Conservation (phyloP, 305 asterid species). For the Rubia balearica region DNA sequence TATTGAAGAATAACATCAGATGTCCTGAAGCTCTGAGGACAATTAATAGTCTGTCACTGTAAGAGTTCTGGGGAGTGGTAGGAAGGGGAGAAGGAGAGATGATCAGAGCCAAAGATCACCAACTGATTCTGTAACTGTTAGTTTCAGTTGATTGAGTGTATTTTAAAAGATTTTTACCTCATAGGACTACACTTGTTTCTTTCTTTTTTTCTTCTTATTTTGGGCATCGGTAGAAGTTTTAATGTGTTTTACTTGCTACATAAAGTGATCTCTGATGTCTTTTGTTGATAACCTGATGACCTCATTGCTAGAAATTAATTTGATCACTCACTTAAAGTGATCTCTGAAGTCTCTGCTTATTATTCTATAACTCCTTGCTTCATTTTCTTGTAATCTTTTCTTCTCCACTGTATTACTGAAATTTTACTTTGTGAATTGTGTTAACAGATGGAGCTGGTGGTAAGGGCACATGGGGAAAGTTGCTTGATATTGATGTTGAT, state of each 20-base stretch:
- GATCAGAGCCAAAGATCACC: not conserved
- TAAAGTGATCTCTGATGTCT: not conserved
- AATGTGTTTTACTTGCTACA: not conserved
- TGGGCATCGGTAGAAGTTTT: not conserved
- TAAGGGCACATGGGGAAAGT: conserved; percentile 96
- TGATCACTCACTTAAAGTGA: not conserved
- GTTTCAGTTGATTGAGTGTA: not conserved
- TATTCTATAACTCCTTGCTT: not conserved
- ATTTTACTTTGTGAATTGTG: conserved; percentile 18
- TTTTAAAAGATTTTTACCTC: not conserved
- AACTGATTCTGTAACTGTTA: not conserved
- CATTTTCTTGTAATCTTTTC: not conserved
- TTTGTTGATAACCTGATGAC: not conserved
- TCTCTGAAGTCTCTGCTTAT: not conserved
- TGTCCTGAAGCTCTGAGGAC: not conserved
- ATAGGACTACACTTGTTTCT: not conserved
- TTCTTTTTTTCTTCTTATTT: not conserved
- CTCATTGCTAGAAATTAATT: not conserved
- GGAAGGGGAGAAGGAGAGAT: not conserved
- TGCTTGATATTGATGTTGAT: conserved; percentile 76
- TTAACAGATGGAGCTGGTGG: conserved; percentile 92
- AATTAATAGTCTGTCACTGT: not conserved
- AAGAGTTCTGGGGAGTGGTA: not conserved
- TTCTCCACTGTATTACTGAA: conserved; percentile 2
- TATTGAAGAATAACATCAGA: not conserved